Percentiles rank a stretch among this genome's conserved stretches.
These are phyloP conservation scores for Saccharomycopsis selenospora DNA, from an alignment of 805 yeast genomes.

Conservation along the genomic window DNA sequence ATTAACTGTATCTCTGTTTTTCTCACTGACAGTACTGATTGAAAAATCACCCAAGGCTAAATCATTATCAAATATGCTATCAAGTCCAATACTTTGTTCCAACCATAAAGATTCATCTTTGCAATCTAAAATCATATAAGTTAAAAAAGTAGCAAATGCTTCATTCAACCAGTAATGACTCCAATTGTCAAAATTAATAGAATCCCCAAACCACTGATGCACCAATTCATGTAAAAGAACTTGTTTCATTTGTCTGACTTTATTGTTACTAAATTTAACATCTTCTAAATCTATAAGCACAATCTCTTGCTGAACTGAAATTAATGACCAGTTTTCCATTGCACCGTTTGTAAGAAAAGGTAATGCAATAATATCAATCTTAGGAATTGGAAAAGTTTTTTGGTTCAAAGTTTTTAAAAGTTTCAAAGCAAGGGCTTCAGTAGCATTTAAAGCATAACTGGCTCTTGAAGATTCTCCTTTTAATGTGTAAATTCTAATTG, in stretches of 20 bases:
- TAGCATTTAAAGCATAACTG: conserved; percentile 42
- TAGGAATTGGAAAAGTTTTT: conserved; percentile 46
- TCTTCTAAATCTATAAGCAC: conserved; percentile 32
- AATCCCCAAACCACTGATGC: conserved; percentile 77
- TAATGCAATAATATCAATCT: conserved; percentile 59
- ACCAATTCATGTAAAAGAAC: conserved; percentile 65
- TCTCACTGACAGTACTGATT: conserved; percentile 31
- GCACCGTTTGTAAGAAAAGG: conserved; percentile 74
- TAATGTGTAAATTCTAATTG: conserved; percentile 50
- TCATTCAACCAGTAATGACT: conserved; percentile 68
- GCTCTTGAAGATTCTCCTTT: conserved; percentile 41
- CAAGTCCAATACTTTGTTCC: conserved; percentile 31
- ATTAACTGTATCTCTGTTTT: conserved; percentile 28
- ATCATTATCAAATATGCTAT: conserved; percentile 29
- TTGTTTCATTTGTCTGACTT: conserved; percentile 35
- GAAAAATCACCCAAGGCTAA: conserved; percentile 26
- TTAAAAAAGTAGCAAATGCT: conserved; percentile 69
- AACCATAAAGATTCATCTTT: conserved; percentile 23
- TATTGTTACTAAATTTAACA: conserved; percentile 1
- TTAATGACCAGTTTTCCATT: conserved; percentile 72
- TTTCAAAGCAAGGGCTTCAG: conserved; percentile 41
- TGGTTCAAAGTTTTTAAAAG: conserved; percentile 38
- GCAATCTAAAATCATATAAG: conserved; percentile 38
- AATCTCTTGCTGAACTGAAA: conserved; percentile 48
- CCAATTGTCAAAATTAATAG: conserved; percentile 62